phyloP scores from a whole-genome alignment of 768 basidiomycete genomes.

The Amanita polypyramis region DNA sequence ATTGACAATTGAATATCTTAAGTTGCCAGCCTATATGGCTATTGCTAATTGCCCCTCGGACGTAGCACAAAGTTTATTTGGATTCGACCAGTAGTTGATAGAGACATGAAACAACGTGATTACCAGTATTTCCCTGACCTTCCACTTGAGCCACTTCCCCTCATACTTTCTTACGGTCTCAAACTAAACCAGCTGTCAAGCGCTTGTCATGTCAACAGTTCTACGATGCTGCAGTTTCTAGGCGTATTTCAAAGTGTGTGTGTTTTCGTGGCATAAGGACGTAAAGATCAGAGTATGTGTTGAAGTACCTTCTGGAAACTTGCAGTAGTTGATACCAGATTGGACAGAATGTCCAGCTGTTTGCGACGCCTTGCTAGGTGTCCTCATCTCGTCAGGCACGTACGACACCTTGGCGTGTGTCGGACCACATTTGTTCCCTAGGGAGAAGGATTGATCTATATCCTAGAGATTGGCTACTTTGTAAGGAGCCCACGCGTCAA shows the following conservation, averaged over 20 bases:
- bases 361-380: conserved; percentile 45
- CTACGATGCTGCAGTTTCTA: conserved; percentile 33
- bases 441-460: neutral
- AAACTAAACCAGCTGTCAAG: too few relatives aligned
- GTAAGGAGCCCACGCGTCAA: conserved; percentile 36
- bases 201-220: conserved; percentile 51
- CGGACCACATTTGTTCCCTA: neutral
- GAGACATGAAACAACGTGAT: too few relatives aligned
- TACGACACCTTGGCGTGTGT: conserved; percentile 43
- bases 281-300: conserved; percentile 44
- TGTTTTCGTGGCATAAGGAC: conserved; percentile 66
- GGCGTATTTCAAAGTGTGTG: conserved; percentile 50
- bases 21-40: too few relatives aligned
- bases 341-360: conserved; percentile 47
- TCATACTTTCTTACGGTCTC: conserved; percentile 2
- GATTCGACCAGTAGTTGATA: too few relatives aligned
- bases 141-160: conserved; percentile 57
- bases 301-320: neutral
- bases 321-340: neutral
- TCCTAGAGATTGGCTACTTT: conserved; percentile 62
- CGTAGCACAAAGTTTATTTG: conserved; percentile 38
- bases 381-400: conserved; percentile 46
- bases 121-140: conserved; percentile 36
- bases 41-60: conserved; percentile 39
- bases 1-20: too few relatives aligned